These are phyloP conservation scores for Paxillus involutus DNA, from an alignment of 768 basidiomycete species.

Conservation along the genomic window DNA sequence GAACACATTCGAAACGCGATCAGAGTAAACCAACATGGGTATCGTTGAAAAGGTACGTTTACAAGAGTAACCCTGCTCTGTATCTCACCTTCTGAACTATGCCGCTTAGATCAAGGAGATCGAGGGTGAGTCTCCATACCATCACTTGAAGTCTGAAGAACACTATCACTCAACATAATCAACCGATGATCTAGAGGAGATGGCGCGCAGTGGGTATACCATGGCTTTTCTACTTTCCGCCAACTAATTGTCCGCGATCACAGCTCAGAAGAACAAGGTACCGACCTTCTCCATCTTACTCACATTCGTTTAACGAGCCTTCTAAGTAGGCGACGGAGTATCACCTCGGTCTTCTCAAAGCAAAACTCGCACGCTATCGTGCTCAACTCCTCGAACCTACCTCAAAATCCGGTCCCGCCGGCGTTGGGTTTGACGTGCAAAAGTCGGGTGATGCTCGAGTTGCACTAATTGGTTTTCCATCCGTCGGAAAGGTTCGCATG, in stretches of 20 bases:
- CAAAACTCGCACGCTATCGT: constrained; percentile 92
- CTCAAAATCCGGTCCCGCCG: constrained; percentile 76
- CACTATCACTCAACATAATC: neutral
- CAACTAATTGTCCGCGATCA: neutral
- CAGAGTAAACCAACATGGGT: constrained; percentile 63
- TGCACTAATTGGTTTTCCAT: constrained; percentile 93
- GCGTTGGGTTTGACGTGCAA: constrained; percentile 87
- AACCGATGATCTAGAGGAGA: constrained; percentile 68
- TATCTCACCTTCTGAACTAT: constrained; percentile 5
- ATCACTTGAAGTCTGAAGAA: neutral
- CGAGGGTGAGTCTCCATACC: constrained; percentile 62
- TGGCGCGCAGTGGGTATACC: constrained; percentile 81
- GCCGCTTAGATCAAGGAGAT: constrained; percentile 83
- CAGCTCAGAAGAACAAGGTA: constrained; percentile 96
- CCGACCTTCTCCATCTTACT: constrained; percentile 1
- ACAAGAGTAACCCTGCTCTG: constrained; percentile 1
- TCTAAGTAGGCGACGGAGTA: constrained; percentile 81
- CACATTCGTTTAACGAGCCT: constrained; percentile 9
- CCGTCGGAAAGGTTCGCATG: constrained; percentile 75
- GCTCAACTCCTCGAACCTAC: constrained; percentile 93
- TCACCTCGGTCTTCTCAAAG: constrained; percentile 90
- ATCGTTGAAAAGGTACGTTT: constrained; percentile 83
- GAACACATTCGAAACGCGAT: neutral
- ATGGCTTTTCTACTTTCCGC: neutral
- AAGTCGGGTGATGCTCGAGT: constrained; percentile 88